Conservation (phyloP, 768 basidiomycete species). For the Hydnum rufescens region DNA sequence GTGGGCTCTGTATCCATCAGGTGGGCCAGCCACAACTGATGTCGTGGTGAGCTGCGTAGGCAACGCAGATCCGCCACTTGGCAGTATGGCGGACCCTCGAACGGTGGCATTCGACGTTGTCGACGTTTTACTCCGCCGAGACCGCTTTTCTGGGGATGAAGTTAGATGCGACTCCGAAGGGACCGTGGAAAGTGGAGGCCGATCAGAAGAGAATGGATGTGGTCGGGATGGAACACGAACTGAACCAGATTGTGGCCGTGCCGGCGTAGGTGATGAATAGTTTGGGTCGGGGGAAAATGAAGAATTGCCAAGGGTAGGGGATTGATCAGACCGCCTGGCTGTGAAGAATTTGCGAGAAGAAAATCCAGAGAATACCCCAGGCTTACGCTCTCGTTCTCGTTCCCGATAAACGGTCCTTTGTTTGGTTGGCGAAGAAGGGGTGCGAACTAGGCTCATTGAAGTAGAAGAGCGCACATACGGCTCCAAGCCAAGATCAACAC, state of each 20-base stretch:
- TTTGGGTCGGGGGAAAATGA: neutral
- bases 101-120: slow-evolving; percentile 2
- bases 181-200: neutral
- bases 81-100: neutral
- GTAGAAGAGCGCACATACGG: neutral
- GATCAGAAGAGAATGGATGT: neutral
- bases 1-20: neutral
- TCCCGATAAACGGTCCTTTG: neutral
- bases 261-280: neutral
- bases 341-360: neutral
- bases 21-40: neutral
- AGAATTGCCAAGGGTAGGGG: neutral
- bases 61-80: neutral
- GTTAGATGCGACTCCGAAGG: neutral
- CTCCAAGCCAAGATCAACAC: neutral
- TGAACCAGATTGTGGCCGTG: neutral
- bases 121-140: neutral
- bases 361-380: neutral
- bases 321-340: neutral
- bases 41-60: neutral
- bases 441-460: neutral
- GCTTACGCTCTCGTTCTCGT: neutral
- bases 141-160: neutral
- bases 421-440: neutral
- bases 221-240: neutral